Percentiles rank a stretch among this genome's conserved stretches.
Conservation (phyloP, 148 eudicot species). For the Amaranthus hypochondriacus region DNA sequence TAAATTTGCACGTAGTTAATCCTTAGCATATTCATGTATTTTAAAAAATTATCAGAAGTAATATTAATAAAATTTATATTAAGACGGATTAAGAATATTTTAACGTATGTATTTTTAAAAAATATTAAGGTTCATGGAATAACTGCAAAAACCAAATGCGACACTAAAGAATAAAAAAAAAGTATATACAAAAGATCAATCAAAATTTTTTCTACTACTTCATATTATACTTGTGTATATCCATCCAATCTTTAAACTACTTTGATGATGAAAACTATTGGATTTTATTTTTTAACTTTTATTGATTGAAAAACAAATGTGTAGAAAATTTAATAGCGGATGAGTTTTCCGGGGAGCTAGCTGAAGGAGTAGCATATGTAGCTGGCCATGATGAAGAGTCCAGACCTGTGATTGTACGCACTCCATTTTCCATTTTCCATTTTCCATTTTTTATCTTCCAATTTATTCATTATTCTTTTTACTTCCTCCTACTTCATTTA, state of each 20-base stretch:
- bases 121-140: too few species aligned
- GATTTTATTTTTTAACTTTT: not conserved
- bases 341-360: conserved; percentile 87
- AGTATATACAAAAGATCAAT: too few species aligned
- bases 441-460: not conserved
- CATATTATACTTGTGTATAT: too few species aligned
- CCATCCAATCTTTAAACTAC: not conserved
- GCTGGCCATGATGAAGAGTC: conserved; percentile 86
- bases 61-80: too few species aligned
- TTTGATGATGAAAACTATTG: not conserved
- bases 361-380: conserved; percentile 90
- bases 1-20: too few species aligned
- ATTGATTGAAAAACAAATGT: not conserved
- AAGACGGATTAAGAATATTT: too few species aligned
- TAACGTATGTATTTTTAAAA: too few species aligned
- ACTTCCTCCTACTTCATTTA: not conserved
- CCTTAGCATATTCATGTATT: too few species aligned
- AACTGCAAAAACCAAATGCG: too few species aligned
- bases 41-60: too few species aligned
- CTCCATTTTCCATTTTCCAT: conserved; percentile 13
- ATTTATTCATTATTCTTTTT: not conserved
- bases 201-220: too few species aligned
- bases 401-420: conserved; percentile 69
- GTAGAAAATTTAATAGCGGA: conserved; percentile 83
- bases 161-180: too few species aligned